Base-by-base conservation (phyloP, 768 basidiomycete species). In the Serendipita vermifera region DNA sequence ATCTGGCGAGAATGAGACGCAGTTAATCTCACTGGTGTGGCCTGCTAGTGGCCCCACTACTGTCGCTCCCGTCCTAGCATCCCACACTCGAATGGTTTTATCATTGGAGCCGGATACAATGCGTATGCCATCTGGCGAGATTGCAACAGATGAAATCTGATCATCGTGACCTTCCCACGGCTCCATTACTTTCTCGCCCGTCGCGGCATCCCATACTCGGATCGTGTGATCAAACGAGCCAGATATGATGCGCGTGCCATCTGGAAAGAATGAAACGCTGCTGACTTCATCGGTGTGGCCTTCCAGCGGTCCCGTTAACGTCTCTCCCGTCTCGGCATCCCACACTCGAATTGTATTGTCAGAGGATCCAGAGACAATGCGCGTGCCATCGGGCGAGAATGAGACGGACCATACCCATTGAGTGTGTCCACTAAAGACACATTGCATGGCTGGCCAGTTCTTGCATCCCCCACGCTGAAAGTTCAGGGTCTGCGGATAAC, bases 31-130 rank as follows among this genome's bases (percentile, higher is more conserved):
- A 3, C 65, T 63, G 0, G 58, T 60, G 48, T 33, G 55, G 40
- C 64, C 61, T n/a, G n/a, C n/a, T n/a, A n/a, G n/a, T n/a, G n/a
- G n/a, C n/a, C n/a, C n/a, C n/a, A n/a, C n/a, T 15, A 26, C 1
- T 24, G 70, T 59, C 38, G 61, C 59, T 1, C 69, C 68, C 1
- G 51, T 38, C 15, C 1, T 27, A 2, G 61, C 59, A 29, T 69
- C 65, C 69, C 68, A 70, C 36, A 64, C 53, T 1, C 62, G 62
- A 33, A 69, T 66, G 5, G 63, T 59, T 32, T 57, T 57, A 24
- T 69, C 68, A n/a, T 64, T 56, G 17, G 64, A 64, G 3, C 65
- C 69, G 3, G 69, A 68, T 3, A 62, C 66, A 38, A 70, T 64
- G 24, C 53, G 63, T 24, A 38, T 55, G 3, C 58, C 65, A 13